Conservation (phyloP, 2,329 filamentous ascomycete species). For the Chrysoporthe austroafricana region DNA sequence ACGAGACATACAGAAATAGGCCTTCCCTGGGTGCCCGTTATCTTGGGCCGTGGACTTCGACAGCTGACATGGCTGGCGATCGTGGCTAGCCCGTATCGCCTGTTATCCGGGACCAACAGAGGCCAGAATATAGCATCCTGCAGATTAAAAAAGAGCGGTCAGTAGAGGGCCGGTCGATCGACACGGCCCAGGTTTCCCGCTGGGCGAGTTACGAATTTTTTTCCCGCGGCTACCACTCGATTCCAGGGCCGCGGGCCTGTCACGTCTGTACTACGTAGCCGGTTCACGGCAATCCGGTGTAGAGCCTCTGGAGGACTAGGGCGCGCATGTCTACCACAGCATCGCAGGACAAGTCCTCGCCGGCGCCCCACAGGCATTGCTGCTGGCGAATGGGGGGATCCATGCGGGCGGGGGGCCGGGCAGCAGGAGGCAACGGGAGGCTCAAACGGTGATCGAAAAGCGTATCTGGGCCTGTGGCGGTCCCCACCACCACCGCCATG, state of each 20-base stretch:
- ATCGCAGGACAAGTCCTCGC: too few species aligned
- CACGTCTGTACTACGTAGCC: background rate
- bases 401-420: too few species aligned
- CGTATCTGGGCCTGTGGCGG: background rate
- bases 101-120: background rate
- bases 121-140: background rate
- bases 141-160: conserved; percentile 2
- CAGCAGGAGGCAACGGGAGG: too few species aligned
- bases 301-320: too few species aligned
- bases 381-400: too few species aligned
- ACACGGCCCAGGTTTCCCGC: background rate
- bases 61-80: background rate
- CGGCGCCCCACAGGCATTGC: too few species aligned
- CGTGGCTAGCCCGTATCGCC: background rate
- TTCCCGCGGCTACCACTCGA: conserved; percentile 1
- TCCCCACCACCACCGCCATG: background rate
- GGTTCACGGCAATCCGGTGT: background rate
- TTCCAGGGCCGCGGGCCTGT: background rate
- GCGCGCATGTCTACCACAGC: too few species aligned
- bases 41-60: background rate
- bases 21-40: background rate
- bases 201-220: background rate
- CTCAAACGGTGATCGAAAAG: too few species aligned
- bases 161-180: background rate
- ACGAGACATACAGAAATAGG: too few species aligned